These are phyloP conservation scores for Aspergillus sojae DNA, from an alignment of 2,329 filamentous ascomycete species.

Conservation along the genomic window DNA sequence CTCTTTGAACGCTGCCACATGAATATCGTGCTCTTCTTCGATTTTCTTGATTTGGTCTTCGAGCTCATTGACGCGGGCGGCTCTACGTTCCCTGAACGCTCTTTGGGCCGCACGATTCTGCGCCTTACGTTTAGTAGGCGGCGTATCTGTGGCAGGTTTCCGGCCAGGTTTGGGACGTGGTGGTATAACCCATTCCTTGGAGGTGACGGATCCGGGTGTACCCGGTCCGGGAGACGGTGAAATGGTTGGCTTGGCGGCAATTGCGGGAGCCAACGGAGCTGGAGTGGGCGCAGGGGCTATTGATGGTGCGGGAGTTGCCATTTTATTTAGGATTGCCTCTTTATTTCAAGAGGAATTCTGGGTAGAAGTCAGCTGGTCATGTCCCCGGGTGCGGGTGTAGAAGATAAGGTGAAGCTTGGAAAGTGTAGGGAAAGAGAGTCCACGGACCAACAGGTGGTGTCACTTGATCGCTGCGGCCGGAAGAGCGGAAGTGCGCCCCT, in stretches of 20 bases:
- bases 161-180: slow-evolving; percentile 85
- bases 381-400: slow-evolving; percentile 2
- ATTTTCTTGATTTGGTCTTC: slow-evolving; percentile 54
- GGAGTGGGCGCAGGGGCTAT: slow-evolving; percentile 44
- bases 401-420: slow-evolving; percentile 10
- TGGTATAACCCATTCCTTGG: slow-evolving; percentile 83
- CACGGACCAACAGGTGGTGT: slow-evolving; percentile 27
- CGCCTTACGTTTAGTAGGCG: slow-evolving; percentile 88
- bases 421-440: slow-evolving; percentile 22
- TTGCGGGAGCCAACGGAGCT: slow-evolving; percentile 38
- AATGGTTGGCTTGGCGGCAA: slow-evolving; percentile 43
- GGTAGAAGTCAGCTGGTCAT: slow-evolving; percentile 24
- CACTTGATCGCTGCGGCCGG: slow-evolving; percentile 34
- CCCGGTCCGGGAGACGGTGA: slow-evolving; percentile 43
- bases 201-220: slow-evolving; percentile 63
- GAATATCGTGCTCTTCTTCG: slow-evolving; percentile 50
- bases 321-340: slow-evolving; percentile 17
- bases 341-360: slow-evolving; percentile 22
- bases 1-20: slow-evolving; percentile 56
- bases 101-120: slow-evolving; percentile 93
- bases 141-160: slow-evolving; percentile 91
- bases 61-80: slow-evolving; percentile 75
- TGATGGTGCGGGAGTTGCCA: slow-evolving; percentile 39
- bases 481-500: slow-evolving; percentile 39
- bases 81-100: slow-evolving; percentile 84